phyloP scores from a whole-genome alignment of 306 rosid species.

The Pterocarpus macrocarpus region DNA sequence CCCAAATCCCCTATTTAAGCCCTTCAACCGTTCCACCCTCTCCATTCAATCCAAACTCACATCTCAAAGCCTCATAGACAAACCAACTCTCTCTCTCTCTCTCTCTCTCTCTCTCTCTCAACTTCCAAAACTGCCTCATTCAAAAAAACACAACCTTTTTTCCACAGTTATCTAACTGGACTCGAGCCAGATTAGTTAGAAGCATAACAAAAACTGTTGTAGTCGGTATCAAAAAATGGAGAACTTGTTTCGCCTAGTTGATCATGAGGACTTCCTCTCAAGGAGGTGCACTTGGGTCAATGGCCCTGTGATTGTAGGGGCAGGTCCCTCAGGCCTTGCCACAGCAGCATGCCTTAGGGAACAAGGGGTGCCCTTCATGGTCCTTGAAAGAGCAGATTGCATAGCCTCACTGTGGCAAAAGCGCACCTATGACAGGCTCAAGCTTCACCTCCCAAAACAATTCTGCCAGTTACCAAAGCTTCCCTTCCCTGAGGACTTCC shows the following conservation, averaged over 20 bases:
- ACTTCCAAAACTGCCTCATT: neutral
- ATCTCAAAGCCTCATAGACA: constrained; percentile 27
- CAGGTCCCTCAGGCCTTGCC: constrained; percentile 96
- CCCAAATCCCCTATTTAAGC: constrained; percentile 64
- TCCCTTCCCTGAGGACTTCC: constrained; percentile 82
- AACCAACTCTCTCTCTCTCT: neutral
- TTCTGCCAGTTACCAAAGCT: constrained; percentile 86
- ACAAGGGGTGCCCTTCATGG: constrained; percentile 84
- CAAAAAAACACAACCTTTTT: neutral
- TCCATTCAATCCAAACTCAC: constrained; percentile 65
- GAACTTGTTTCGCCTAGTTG: constrained; percentile 64
- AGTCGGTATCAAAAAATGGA: constrained; percentile 58
- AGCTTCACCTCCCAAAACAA: constrained; percentile 95
- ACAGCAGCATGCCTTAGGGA: constrained; percentile 90
- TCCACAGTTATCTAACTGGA: too few relatives aligned
- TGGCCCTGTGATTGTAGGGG: constrained; percentile 92
- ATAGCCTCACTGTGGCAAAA: constrained; percentile 96
- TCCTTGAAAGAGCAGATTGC: constrained; percentile 82
- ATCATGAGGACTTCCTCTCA: constrained; percentile 60
- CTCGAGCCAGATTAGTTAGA: too few relatives aligned
- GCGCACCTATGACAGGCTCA: constrained; percentile 83
- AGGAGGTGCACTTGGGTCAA: constrained; percentile 78
- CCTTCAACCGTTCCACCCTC: constrained; percentile 41
- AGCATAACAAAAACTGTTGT: neutral
- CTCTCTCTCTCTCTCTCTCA: neutral